These are phyloP conservation scores for Colletotrichum echinochloae DNA, from an alignment of 2,329 filamentous ascomycete genomes.

Conservation along the genomic window DNA sequence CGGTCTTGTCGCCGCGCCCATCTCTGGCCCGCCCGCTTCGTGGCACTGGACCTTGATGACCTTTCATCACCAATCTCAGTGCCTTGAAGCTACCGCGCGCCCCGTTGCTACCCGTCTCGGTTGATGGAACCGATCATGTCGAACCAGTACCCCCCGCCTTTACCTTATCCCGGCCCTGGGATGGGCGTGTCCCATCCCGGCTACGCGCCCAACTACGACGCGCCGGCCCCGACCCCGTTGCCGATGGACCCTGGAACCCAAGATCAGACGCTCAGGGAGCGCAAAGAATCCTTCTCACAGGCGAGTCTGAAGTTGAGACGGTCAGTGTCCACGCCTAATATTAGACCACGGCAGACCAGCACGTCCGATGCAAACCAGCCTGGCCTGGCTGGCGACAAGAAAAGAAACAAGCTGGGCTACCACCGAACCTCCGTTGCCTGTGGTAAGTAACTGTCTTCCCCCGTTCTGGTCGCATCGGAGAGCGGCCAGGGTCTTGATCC, in stretches of 20 bases:
- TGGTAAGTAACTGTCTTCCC: conserved; percentile 71
- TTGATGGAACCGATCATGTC: conserved; percentile 60
- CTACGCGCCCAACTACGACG: conserved; percentile 50
- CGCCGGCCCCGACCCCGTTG: conserved; percentile 46
- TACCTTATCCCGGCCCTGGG: conserved; percentile 55
- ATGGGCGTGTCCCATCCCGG: conserved; percentile 56
- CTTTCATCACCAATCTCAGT: conserved; percentile 49
- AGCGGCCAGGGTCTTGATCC: not conserved
- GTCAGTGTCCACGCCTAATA: conserved; percentile 63
- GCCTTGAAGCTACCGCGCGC: conserved; percentile 48
- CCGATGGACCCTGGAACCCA: conserved; percentile 24
- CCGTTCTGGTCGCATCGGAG: not conserved
- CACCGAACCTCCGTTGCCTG: conserved; percentile 96
- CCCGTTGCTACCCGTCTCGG: conserved; percentile 46
- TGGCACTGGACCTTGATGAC: conserved; percentile 36
- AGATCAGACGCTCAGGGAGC: conserved; percentile 47
- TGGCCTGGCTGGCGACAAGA: conserved; percentile 62
- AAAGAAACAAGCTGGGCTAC: conserved; percentile 92
- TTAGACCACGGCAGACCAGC: conserved; percentile 56
- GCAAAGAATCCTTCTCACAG: conserved; percentile 53
- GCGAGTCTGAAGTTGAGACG: conserved; percentile 58
- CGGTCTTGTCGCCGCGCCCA: conserved; percentile 2
- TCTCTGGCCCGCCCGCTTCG: not conserved
- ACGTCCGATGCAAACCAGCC: conserved; percentile 51
- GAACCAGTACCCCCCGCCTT: conserved; percentile 61